A percentile compares a stretch with the other conserved stretches of the same genome.
Evolutionary conservation across 2,329 filamentous ascomycete species (phyloP).

Genomic region (Conoideocrella luteorostrata): DNA sequence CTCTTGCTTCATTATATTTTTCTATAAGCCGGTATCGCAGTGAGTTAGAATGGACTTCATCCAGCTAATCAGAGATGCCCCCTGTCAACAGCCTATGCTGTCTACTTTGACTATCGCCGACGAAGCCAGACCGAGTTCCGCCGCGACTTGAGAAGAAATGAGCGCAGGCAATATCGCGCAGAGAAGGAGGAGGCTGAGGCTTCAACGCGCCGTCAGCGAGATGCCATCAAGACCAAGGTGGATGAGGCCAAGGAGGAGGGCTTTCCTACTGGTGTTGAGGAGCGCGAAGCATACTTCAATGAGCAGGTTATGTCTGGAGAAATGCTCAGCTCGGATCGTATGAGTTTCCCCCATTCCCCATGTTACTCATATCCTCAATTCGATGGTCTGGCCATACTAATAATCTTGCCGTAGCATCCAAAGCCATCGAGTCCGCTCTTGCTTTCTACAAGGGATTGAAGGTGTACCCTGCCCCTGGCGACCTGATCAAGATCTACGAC

Average conservation of each 20-base stretch:
- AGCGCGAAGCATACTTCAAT: constrained; percentile 96
- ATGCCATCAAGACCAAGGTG: constrained; percentile 68
- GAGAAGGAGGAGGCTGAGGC: constrained; percentile 68
- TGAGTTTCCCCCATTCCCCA: constrained; percentile 23
- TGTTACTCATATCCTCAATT: not conserved
- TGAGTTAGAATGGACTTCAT: no score
- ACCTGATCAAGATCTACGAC: constrained; percentile 95
- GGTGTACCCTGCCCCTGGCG: constrained; percentile 90
- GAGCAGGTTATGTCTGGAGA: constrained; percentile 88
- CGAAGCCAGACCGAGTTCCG: constrained; percentile 60
- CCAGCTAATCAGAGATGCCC: no score
- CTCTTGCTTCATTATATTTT: constrained; percentile 13
- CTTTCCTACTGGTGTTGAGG: constrained; percentile 83
- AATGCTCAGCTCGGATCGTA: constrained; percentile 74
- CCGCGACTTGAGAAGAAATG: constrained; percentile 64
- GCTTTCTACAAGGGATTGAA: constrained; percentile 98
- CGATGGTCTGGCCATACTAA: not conserved
- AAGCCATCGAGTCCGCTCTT: constrained; percentile 75
- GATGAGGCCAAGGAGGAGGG: constrained; percentile 83
- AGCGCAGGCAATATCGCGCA: constrained; percentile 63
- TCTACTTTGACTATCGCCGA: constrained; percentile 64
- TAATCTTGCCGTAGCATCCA: constrained; percentile 44
- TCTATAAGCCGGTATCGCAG: not conserved
- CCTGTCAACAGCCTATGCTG: constrained; percentile 54
- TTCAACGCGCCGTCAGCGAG: constrained; percentile 59